These are phyloP conservation scores for Cynara cardunculus DNA, from an alignment of 129 eudicot species.

Conservation along the genomic window DNA sequence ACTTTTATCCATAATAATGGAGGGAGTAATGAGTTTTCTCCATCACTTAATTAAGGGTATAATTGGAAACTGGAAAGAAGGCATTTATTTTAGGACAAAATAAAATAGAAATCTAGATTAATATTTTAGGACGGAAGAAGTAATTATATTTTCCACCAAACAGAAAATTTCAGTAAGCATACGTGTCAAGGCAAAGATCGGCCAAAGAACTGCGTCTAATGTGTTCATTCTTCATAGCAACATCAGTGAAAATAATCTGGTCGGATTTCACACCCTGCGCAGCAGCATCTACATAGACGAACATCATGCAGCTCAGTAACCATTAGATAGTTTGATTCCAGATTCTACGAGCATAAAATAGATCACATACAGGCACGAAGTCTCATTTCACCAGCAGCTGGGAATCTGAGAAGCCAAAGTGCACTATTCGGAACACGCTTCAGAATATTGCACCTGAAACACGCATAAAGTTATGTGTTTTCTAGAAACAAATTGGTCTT, in stretches of 20 bases:
- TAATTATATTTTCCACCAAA: no score
- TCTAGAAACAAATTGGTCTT: neutral
- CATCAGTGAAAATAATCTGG: constrained; percentile 94
- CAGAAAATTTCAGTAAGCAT: constrained; percentile 17
- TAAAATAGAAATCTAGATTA: no score
- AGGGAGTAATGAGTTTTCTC: no score
- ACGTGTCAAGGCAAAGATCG: constrained; percentile 94
- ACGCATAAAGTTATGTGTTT: neutral
- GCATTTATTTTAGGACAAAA: no score
- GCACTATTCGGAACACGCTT: constrained; percentile 96
- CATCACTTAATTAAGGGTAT: no score
- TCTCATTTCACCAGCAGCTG: constrained; percentile 96
- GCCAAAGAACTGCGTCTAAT: constrained; percentile 88
- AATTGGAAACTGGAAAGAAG: no score
- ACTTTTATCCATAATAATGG: no score
- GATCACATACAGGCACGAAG: constrained; percentile 72
- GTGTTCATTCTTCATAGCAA: constrained; percentile 93
- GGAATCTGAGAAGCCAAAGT: constrained; percentile 91
- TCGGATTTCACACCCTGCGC: constrained; percentile 93
- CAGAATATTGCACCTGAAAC: constrained; percentile 89
- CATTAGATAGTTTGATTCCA: neutral
- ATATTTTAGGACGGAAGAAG: neutral
- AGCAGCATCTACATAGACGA: constrained; percentile 68
- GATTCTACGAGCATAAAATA: neutral
- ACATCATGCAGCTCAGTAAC: neutral